Base-by-base conservation (phyloP, 2,329 filamentous ascomycete genomes). In the Huntiella savannae region DNA sequence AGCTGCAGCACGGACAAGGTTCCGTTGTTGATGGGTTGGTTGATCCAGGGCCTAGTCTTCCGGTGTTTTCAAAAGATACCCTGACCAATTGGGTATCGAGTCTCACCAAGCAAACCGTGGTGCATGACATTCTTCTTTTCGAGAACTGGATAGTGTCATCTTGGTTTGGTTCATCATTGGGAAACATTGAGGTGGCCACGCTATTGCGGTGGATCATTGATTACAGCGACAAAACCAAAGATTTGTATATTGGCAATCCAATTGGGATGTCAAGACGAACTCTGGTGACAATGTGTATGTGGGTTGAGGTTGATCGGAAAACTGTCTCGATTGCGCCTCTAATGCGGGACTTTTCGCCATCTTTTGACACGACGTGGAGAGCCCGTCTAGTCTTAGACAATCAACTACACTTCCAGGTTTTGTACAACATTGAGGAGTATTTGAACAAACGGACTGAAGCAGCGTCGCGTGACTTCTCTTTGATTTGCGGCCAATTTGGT, bases 351-450 rank as follows among this genome's bases (percentile, higher is more conserved):
- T 45, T 39, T 7, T 10, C 17, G 19, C 17, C 35, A 8, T 45
- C 43, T 7, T 45, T 45, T 4, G 28, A 33, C 15, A 12, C 16
- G 5, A n/a, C 33, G 7, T 45, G 69, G 0, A 60, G 71, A 2
- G 57, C 67, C 17, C 61, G 57, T 2, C 58, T 78, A 0, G 47
- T 69, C 0, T 56, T 78, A 1, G 63, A 64, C 0, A 57, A 58
- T 1, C 58, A 56, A 16, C 37, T 33, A 0, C 65, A 76, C 11
- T 62, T 75, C 62, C 40, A 60, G 32, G 60, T 70, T 13, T 54
- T 77, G 0, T 10, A 38, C 5, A 19, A 36, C 0, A 53, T 72
- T 1, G 73, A 79, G 52, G n/a, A 43, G 0, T 70, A 79, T 35
- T 11, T 51, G 32, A 4, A n/a, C 5, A 3, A 28, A 7, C 49